These are phyloP conservation scores for Rosa hybrid DNA, from an alignment of 331 rosid genomes.

Conservation along the genomic window DNA sequence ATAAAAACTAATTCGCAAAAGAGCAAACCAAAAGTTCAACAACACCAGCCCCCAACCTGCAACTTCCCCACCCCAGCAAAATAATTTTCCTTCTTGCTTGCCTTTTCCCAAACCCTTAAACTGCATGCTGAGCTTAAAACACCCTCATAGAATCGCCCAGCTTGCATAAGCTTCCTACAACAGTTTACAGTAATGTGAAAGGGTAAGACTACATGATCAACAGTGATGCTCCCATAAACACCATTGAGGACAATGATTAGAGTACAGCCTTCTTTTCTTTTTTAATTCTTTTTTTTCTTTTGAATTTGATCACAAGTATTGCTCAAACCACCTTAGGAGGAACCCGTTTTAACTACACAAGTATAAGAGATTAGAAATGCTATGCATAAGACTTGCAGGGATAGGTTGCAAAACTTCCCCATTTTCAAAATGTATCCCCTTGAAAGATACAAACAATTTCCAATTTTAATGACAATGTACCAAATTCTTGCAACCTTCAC, in stretches of 20 bases:
- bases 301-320: not conserved
- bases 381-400: not conserved
- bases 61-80: not conserved
- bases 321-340: not conserved
- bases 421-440: not conserved
- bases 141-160: not conserved
- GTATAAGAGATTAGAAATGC: not conserved
- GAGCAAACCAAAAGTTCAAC: not conserved
- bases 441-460: not conserved
- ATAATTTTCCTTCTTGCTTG: not conserved
- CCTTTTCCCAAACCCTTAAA: not conserved
- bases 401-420: not conserved
- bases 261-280: not conserved
- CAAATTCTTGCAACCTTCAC: not conserved
- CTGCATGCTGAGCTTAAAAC: not conserved
- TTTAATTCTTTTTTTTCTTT: not conserved
- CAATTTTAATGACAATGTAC: not conserved
- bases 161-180: not conserved
- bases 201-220: not conserved
- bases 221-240: not conserved
- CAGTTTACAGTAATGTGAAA: not conserved
- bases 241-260: not conserved
- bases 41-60: not conserved
- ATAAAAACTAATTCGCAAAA: not conserved
- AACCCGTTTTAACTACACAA: not conserved